A percentile compares a stretch with the other conserved stretches of the same genome.
These are phyloP conservation scores for Bocquillonia castaneifolia DNA, from an alignment of 441 rosid species.

Conservation along the genomic window DNA sequence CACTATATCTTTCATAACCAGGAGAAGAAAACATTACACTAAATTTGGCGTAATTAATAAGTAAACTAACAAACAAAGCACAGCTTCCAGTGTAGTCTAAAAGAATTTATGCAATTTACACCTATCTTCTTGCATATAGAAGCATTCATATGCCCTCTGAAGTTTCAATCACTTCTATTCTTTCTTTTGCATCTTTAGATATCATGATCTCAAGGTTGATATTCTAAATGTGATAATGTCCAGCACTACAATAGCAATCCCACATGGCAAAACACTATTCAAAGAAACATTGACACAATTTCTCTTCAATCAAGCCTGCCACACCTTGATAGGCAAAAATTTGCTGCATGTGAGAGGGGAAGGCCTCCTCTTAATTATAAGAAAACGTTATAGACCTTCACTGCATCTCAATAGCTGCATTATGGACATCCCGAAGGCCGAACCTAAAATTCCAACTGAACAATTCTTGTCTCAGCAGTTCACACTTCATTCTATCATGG, in stretches of 20 bases:
- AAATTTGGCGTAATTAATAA: neutral
- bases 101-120: neutral
- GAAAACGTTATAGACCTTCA: neutral
- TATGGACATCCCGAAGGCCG: neutral
- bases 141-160: neutral
- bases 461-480: neutral
- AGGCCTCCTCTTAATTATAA: too few species aligned
- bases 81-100: neutral
- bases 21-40: neutral
- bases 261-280: neutral
- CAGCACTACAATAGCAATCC: neutral
- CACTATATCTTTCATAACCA: neutral
- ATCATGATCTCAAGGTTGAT: neutral
- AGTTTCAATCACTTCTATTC: neutral
- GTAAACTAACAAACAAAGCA: neutral
- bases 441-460: constrained; percentile 2
- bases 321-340: too few species aligned
- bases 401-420: neutral
- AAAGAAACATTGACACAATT: neutral
- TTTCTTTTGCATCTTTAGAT: neutral
- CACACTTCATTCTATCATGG: neutral
- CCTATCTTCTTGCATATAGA: neutral
- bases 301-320: neutral
- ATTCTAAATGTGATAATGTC: neutral
- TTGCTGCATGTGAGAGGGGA: too few species aligned